These are phyloP conservation scores for Drechslerella coelobrocha DNA, from an alignment of 2,329 filamentous ascomycete species.

Conservation along the genomic window DNA sequence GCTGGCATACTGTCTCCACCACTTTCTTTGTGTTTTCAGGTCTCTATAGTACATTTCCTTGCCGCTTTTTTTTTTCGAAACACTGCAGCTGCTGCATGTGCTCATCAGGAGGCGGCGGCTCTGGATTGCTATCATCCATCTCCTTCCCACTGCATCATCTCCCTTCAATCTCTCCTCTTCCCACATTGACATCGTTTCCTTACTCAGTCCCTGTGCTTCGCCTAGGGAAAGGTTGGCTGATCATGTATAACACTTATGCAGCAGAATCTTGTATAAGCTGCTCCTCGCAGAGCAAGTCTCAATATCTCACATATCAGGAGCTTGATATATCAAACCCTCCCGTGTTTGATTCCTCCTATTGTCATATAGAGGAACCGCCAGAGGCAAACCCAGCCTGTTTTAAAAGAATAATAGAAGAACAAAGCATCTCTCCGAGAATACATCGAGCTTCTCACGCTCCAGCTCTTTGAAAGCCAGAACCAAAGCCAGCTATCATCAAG, in stretches of 20 bases:
- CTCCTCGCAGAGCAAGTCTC: constrained; percentile 49
- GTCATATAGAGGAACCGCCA: constrained; percentile 52
- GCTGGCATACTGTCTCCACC: constrained; percentile 33
- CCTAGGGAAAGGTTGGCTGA: constrained; percentile 47
- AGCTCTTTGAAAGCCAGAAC: constrained; percentile 31
- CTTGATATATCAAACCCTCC: constrained; percentile 43
- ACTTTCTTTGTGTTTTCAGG: constrained; percentile 37
- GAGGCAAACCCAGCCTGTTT: constrained; percentile 47
- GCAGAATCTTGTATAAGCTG: constrained; percentile 48
- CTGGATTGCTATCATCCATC: constrained; percentile 23
- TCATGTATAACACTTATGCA: constrained; percentile 48
- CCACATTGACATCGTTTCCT: constrained; percentile 25
- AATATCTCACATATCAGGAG: constrained; percentile 48
- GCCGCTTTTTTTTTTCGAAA: constrained; percentile 5
- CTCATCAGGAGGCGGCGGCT: constrained; percentile 19
- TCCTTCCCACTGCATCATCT: constrained; percentile 37
- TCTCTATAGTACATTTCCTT: constrained; percentile 43
- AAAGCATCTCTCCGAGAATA: constrained; percentile 23
- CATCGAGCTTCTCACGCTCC: constrained; percentile 12
- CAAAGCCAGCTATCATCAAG: constrained; percentile 11
- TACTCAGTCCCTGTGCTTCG: constrained; percentile 35
- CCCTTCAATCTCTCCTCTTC: constrained; percentile 22
- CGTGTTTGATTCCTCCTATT: constrained; percentile 49
- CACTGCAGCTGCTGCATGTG: constrained; percentile 15
- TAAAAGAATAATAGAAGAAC: constrained; percentile 48